A percentile compares a stretch with the other conserved stretches of the same genome.
Evolutionary conservation across 768 basidiomycete species (phyloP).

Genomic region (Exidia glandulosa): DNA sequence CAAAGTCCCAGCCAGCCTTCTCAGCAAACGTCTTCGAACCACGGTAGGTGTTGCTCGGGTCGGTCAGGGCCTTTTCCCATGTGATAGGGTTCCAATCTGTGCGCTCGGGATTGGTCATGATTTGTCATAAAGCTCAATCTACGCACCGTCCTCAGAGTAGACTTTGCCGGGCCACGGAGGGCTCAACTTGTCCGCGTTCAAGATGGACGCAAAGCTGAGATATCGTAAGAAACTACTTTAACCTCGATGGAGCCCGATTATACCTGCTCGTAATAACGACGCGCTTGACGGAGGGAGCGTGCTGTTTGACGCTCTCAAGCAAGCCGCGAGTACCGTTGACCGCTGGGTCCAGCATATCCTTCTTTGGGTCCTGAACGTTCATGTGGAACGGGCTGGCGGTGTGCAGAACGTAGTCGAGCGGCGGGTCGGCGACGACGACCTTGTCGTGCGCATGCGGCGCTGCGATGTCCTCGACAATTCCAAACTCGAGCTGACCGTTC

Average conservation of each 20-base stretch:
- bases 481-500: conserved; percentile 49
- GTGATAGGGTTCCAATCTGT: conserved; percentile 11
- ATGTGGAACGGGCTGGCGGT: conserved; percentile 29
- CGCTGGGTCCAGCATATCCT: conserved; percentile 11
- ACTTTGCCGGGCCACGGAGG: conserved; percentile 6
- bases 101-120: conserved; percentile 1
- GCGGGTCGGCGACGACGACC: conserved; percentile 28
- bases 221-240: conserved; percentile 1
- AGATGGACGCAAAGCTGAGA: too few species aligned
- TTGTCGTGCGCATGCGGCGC: conserved; percentile 34
- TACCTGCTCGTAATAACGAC: conserved; percentile 16
- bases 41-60: conserved; percentile 5
- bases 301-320: conserved; percentile 7
- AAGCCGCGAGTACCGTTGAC: conserved; percentile 10
- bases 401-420: conserved; percentile 37
- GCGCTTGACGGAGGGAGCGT: conserved; percentile 12
- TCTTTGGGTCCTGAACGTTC: conserved; percentile 5
- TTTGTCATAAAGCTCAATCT: neutral
- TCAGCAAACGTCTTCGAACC: conserved; percentile 11
- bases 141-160: conserved; percentile 10
- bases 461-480: conserved; percentile 60
- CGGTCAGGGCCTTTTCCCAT: conserved; percentile 6
- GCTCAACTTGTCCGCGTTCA: too few species aligned
- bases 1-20: conserved; percentile 12
- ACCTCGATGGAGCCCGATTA: conserved; percentile 14